Percentiles rank a stretch among this genome's conserved stretches.
These are phyloP conservation scores for Austroboletus festivus DNA, from an alignment of 768 basidiomycete species.

Conservation along the genomic window DNA sequence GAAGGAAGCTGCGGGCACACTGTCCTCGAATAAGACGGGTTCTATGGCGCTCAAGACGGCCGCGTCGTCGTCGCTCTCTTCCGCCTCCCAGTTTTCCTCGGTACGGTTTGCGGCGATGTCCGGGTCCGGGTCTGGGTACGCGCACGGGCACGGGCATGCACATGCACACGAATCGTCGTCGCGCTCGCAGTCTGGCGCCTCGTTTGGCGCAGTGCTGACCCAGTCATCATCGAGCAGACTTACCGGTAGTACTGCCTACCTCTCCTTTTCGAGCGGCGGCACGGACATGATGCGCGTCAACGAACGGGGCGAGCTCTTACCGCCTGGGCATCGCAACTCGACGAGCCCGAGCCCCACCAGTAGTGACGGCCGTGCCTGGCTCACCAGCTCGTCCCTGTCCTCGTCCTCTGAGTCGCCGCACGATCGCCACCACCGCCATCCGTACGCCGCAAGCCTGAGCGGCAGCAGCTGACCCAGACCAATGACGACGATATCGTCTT, in stretches of 20 bases:
- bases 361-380: neutral
- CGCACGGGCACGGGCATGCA: too few species aligned
- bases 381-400: neutral
- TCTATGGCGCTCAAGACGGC: constrained; percentile 18
- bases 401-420: constrained; percentile 3
- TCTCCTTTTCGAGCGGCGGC: constrained; percentile 25
- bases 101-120: constrained; percentile 13
- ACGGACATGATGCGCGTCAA: constrained; percentile 20
- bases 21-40: constrained; percentile 31
- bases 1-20: constrained; percentile 42
- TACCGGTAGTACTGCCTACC: constrained; percentile 20
- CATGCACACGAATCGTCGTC: too few species aligned
- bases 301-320: constrained; percentile 28
- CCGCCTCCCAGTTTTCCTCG: constrained; percentile 26
- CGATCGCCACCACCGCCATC: constrained; percentile 2
- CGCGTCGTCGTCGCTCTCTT: neutral
- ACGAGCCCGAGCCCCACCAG: neutral
- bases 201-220: neutral
- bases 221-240: neutral
- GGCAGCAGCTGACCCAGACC: constrained; percentile 10
- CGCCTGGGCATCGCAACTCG: neutral
- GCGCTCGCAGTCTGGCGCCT: neutral
- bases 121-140: neutral
- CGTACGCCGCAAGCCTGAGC: constrained; percentile 16
- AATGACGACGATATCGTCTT: too few species aligned